A percentile compares a stretch with the other conserved stretches of the same genome.
phyloP scores from a whole-genome alignment of 495 filamentous ascomycete genomes.

The Neurospora terricola region DNA sequence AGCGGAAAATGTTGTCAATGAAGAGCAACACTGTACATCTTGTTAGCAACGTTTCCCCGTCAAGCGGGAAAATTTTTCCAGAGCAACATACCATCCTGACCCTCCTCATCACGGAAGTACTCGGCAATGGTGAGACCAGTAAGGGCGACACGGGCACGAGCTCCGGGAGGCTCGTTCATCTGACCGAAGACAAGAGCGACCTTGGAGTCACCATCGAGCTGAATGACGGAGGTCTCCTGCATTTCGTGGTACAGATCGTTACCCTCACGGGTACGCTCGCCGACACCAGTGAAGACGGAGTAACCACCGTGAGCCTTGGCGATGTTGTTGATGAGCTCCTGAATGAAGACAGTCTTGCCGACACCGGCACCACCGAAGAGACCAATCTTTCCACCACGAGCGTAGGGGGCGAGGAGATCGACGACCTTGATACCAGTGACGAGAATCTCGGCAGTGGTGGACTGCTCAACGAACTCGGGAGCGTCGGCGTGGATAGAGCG shows the following conservation, averaged over 20 bases:
- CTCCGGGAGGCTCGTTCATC: conserved; percentile 99
- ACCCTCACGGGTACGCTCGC: conserved; percentile 99
- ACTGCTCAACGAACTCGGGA: conserved; percentile 85
- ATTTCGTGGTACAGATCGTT: conserved; percentile 99
- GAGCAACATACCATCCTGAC: conserved; percentile 65
- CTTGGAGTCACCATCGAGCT: conserved; percentile 98
- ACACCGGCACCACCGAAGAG: conserved; percentile 99
- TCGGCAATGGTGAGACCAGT: conserved; percentile 86
- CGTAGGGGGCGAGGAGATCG: conserved; percentile 95
- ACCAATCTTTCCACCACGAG: conserved; percentile 99
- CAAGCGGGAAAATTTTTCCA: neutral
- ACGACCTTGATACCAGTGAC: conserved; percentile 99
- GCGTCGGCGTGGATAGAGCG: conserved; percentile 90
- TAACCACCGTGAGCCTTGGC: conserved; percentile 99
- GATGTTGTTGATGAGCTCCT: conserved; percentile 99
- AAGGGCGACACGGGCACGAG: conserved; percentile 98
- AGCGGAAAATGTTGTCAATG: conserved; percentile 99
- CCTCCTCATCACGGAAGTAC: conserved; percentile 95
- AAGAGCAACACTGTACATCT: conserved; percentile 70
- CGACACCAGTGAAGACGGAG: conserved; percentile 99
- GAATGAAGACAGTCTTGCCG: conserved; percentile 99
- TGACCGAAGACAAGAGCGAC: conserved; percentile 99
- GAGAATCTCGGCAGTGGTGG: conserved; percentile 89
- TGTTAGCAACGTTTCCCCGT: neutral
- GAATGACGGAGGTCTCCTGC: conserved; percentile 99